phyloP scores from a whole-genome alignment of 495 filamentous ascomycete genomes.

The Daldinia caldariorum region DNA sequence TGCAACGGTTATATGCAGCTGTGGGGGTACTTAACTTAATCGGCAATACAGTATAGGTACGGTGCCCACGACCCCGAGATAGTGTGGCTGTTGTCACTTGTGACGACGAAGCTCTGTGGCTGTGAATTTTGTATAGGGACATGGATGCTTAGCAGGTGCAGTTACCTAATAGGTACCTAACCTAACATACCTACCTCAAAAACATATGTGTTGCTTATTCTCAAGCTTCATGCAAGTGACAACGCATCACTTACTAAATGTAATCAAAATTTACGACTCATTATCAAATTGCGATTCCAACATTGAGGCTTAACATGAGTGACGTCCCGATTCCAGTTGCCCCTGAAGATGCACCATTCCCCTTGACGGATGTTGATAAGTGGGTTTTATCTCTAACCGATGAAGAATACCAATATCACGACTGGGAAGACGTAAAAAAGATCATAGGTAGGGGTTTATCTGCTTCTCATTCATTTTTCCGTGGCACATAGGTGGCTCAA shows the following conservation, averaged over 20 bases:
- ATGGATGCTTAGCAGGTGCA: background rate
- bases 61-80: background rate
- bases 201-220: background rate
- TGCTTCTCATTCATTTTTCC: background rate
- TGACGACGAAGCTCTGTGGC: background rate
- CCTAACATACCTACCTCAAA: background rate
- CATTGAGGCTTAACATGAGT: constrained; percentile 25
- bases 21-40: no score
- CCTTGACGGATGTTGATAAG: constrained; percentile 71
- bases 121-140: background rate
- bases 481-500: constrained; percentile 15
- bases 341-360: constrained; percentile 61
- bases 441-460: constrained; percentile 69
- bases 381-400: constrained; percentile 73
- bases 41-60: no score
- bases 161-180: no score
- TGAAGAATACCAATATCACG: constrained; percentile 72
- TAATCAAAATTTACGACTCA: background rate
- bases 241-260: background rate
- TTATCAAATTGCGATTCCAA: background rate
- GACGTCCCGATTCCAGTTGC: constrained; percentile 16
- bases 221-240: background rate
- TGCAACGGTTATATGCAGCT: constrained; percentile 4
- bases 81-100: background rate
- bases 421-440: constrained; percentile 72